A percentile compares a stretch with the other conserved stretches of the same genome.
Evolutionary conservation across 495 filamentous ascomycete species (phyloP).

Genomic region (Pyrenopolyporus hunteri): DNA sequence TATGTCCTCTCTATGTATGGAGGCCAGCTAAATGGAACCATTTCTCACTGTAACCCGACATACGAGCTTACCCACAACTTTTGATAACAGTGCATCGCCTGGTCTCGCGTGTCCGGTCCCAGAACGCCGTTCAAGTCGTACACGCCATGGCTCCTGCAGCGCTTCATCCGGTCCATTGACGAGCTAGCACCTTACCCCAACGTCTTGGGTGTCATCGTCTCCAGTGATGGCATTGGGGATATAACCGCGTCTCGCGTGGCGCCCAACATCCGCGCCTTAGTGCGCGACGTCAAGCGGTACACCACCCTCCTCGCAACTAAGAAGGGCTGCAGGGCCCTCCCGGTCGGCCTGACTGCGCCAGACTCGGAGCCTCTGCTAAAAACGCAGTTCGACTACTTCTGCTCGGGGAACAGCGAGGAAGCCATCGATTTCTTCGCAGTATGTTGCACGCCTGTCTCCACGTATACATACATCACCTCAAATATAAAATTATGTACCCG

Average conservation of each 20-base stretch:
- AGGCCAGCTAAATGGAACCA: not conserved
- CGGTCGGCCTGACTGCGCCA: constrained; percentile 72
- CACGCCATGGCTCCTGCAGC: constrained; percentile 60
- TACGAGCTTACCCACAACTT: not conserved
- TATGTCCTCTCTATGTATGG: not conserved
- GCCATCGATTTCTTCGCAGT: constrained; percentile 78
- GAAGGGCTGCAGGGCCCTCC: constrained; percentile 65
- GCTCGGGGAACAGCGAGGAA: constrained; percentile 62
- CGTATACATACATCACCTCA: not conserved
- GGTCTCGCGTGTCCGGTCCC: constrained; percentile 63
- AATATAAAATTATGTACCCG: not conserved
- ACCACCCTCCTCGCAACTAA: constrained; percentile 46
- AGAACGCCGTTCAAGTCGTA: constrained; percentile 56
- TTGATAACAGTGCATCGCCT: constrained; percentile 47
- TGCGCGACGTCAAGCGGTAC: constrained; percentile 75
- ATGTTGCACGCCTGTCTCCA: constrained; percentile 60
- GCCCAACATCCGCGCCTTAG: constrained; percentile 74
- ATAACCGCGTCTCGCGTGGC: constrained; percentile 62
- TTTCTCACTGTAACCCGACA: not conserved
- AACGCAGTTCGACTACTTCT: constrained; percentile 69
- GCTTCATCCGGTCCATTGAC: constrained; percentile 72
- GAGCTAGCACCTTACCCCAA: constrained; percentile 68
- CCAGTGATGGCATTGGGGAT: constrained; percentile 70
- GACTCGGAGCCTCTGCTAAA: constrained; percentile 64
- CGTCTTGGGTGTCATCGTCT: constrained; percentile 76